Percentiles rank a stretch among this genome's conserved stretches.
phyloP scores from a whole-genome alignment of 345 rosid genomes.

The Firmiana major region DNA sequence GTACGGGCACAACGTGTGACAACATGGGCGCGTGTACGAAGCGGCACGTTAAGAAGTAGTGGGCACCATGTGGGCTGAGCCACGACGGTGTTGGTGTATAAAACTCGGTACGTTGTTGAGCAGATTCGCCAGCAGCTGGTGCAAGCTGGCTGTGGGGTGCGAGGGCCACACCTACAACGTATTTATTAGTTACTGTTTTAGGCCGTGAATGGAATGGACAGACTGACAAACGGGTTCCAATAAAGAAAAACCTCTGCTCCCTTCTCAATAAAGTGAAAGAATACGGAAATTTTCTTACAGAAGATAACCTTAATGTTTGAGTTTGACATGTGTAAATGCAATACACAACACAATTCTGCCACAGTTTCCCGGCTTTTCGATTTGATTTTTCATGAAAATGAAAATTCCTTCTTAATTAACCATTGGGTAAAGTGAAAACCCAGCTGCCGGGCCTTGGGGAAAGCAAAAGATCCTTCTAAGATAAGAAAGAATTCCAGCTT shows the following conservation, averaged over 20 bases:
- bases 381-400: neutral
- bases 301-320: neutral
- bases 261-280: neutral
- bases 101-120: neutral
- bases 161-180: neutral
- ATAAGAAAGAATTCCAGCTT: neutral
- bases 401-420: neutral
- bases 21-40: neutral
- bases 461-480: neutral
- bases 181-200: neutral
- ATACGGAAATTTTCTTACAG: too few relatives aligned
- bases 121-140: conserved; percentile 9
- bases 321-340: conserved; percentile 5
- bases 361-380: too few relatives aligned
- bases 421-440: neutral
- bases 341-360: too few relatives aligned
- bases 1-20: too few relatives aligned
- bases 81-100: neutral
- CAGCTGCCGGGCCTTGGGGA: neutral
- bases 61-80: neutral
- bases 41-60: neutral
- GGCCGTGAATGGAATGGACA: neutral
- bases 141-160: neutral
- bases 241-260: neutral
- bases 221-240: neutral